Conservation (phyloP, 2,329 filamentous ascomycete species). For the Aspergillus ustus region DNA sequence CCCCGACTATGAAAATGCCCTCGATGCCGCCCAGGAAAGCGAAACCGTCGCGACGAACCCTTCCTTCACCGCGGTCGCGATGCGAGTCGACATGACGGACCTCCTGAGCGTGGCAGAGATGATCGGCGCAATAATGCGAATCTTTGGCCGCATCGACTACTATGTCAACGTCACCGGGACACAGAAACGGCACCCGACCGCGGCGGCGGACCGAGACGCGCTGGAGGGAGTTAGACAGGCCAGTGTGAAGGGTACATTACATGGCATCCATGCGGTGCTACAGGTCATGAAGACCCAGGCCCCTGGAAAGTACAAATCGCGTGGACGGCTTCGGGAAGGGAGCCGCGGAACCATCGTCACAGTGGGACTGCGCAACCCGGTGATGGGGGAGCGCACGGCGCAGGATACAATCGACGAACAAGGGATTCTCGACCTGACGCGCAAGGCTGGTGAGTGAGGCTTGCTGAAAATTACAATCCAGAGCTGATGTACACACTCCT, state of each 20-base stretch:
- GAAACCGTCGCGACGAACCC: constrained; percentile 30
- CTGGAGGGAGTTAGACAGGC: constrained; percentile 43
- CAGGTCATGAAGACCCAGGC: constrained; percentile 22
- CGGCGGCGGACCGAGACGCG: constrained; percentile 24
- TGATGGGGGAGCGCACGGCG: not conserved
- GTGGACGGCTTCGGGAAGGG: constrained; percentile 25
- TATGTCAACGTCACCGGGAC: constrained; percentile 30
- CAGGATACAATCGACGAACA: constrained; percentile 47
- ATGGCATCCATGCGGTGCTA: constrained; percentile 41
- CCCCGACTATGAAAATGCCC: constrained; percentile 22
- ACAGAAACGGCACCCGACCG: not conserved
- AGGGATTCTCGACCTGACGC: constrained; percentile 50
- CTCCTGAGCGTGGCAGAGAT: constrained; percentile 28
- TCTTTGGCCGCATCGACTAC: constrained; percentile 34
- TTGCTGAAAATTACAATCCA: constrained; percentile 17
- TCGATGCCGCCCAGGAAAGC: constrained; percentile 29
- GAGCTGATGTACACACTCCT: constrained; percentile 7
- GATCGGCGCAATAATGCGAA: constrained; percentile 23
- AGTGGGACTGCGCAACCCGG: constrained; percentile 36
- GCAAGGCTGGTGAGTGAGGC: constrained; percentile 35
- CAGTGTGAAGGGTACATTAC: constrained; percentile 45
- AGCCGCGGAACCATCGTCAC: constrained; percentile 44
- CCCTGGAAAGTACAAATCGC: constrained; percentile 43
- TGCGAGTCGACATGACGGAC: constrained; percentile 33
- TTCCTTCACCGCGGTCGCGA: constrained; percentile 25